Evolutionary conservation across 2,329 filamentous ascomycete genomes (phyloP), one percentile per base, ranked within the genome.

Genomic region (Hypoxylon sp.): DNA sequence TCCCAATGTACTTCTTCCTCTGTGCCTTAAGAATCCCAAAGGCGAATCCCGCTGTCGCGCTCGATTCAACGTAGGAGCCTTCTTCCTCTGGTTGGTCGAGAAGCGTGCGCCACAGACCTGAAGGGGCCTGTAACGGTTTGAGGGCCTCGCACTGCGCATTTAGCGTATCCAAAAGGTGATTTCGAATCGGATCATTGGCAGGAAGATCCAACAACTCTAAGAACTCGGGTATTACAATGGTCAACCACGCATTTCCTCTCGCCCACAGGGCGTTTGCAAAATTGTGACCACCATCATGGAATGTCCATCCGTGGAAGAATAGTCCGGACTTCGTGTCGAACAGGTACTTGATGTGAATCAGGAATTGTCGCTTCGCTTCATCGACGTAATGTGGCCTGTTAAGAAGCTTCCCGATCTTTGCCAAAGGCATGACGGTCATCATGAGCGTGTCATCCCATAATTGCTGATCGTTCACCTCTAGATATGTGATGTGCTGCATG

Each of bases 391-490:
- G 86, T 0, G 90, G 90, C 1, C 91, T 83, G 67, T 87, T 83
- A 2, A 95, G 84, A 3, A 93, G 82, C 61, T 89, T 85, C 0
- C 92, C 92, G 67, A 94, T 94, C 81, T 94, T 94, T 17, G 91
- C 91, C 17, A 94, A 83, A 1, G 92, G 92, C 79, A 94, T 81
- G 5, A 93, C 92, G 0, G 91, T 94, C 92, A 95, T 95, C 92
- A 95, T 94, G 48, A 95, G 83, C 5, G 92, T 95, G 77, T 95
- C 92, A 72, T 94, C 92, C 92, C 92, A 95, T 21, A 94, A 83
- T 81, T 94, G 90, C 77, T 93, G 86, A 68, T 89, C 84, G 78
- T 95, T 93, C 69, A 87, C 84, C 2, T 88, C 85, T 32, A 90
- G 80, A 73, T 94, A 94, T 0, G 92, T 94, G 67, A 91, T 87